These are phyloP conservation scores for Diddensiella santjacobensis DNA, from an alignment of 805 yeast genomes.

Conservation along the genomic window DNA sequence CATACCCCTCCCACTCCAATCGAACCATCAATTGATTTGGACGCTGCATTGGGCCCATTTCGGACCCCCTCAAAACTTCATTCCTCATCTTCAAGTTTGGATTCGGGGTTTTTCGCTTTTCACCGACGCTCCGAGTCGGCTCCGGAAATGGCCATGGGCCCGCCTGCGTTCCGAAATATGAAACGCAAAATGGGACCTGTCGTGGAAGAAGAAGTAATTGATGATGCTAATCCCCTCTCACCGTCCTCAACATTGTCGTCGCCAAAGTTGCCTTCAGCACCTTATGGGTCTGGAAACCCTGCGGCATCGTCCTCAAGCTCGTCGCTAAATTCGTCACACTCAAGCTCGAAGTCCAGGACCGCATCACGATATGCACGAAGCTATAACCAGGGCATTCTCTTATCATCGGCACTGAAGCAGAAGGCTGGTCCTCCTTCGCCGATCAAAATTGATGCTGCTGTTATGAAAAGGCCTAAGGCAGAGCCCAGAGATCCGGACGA, in stretches of 20 bases:
- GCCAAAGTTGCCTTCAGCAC: background rate
- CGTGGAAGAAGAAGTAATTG: conserved; percentile 26
- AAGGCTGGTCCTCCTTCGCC: background rate
- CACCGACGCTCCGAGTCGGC: conserved; percentile 58
- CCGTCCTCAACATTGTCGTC: background rate
- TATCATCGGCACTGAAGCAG: conserved; percentile 1
- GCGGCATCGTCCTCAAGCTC: conserved; percentile 15
- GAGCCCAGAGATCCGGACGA: too few species aligned
- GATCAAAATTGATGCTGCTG: background rate
- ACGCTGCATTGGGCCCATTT: conserved; percentile 44
- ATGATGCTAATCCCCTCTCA: background rate
- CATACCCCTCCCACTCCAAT: background rate
- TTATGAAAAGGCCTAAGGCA: too few species aligned
- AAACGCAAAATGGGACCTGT: conserved; percentile 30
- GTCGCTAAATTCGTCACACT: conserved; percentile 15
- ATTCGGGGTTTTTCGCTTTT: conserved; percentile 19
- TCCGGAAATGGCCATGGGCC: conserved; percentile 40
- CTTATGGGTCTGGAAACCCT: background rate
- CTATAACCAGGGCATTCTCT: conserved; percentile 11
- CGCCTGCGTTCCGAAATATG: conserved; percentile 22
- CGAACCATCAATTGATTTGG: conserved; percentile 55
- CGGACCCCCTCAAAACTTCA: conserved; percentile 28
- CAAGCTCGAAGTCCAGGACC: conserved; percentile 6
- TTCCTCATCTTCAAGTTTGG: conserved; percentile 10
- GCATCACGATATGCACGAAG: conserved; percentile 17